Conservation (phyloP, 345 rosid genomes). For the Noccaea bulbosa region DNA sequence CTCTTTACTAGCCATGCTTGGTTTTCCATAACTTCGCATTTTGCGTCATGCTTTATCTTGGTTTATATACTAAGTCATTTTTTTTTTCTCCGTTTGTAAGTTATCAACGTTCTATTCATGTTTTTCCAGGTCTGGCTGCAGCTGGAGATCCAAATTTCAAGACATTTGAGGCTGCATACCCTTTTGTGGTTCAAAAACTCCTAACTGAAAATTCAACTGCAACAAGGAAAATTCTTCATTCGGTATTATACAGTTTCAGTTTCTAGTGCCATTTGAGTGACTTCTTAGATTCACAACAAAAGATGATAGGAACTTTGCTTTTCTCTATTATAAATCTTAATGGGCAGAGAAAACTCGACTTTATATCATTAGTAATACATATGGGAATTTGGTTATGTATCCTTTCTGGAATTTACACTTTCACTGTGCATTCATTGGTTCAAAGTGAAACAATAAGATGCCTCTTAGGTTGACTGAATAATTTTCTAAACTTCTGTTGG, state of each 20-base stretch:
- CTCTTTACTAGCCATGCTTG: slow-evolving; percentile 15
- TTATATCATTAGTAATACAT: slow-evolving; percentile 11
- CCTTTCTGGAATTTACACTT: not conserved
- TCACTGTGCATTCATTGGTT: slow-evolving; percentile 1
- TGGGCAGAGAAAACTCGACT: not conserved
- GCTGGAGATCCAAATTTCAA: slow-evolving; percentile 80
- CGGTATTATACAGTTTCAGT: slow-evolving; percentile 51
- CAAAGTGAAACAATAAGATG: not conserved
- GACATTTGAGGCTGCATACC: slow-evolving; percentile 96
- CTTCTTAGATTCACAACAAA: slow-evolving; percentile 18
- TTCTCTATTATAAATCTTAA: not conserved
- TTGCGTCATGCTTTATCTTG: slow-evolving; percentile 10
- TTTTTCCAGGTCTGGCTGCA: slow-evolving; percentile 76
- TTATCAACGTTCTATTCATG: slow-evolving; percentile 19
- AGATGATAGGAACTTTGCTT: not conserved
- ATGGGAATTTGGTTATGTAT: slow-evolving; percentile 12
- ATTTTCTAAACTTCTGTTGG: slow-evolving; percentile 22
- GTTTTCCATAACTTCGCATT: slow-evolving; percentile 9
- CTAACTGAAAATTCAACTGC: slow-evolving; percentile 77
- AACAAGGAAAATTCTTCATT: slow-evolving; percentile 74
- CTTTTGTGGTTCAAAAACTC: slow-evolving; percentile 81
- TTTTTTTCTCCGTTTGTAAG: not conserved
- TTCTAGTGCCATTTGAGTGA: slow-evolving; percentile 2
- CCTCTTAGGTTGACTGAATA: slow-evolving; percentile 5
- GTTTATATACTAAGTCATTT: slow-evolving; percentile 16